phyloP scores from a whole-genome alignment of 371 early-diverging fungal genomes.

The Paraphysoderma sedebokerense region DNA sequence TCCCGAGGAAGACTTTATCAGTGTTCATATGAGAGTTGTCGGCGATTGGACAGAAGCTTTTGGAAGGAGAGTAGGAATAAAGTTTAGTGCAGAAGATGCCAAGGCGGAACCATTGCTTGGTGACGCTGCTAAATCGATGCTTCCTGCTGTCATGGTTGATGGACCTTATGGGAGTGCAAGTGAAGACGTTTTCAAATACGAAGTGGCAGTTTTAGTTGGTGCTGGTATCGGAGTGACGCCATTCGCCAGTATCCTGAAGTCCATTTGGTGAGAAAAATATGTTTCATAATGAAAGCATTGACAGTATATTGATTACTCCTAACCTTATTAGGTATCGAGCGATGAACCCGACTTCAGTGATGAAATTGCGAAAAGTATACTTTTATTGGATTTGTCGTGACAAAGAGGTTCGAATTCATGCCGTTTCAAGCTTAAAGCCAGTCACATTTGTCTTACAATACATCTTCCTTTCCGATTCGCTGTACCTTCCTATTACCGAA shows the following conservation, averaged over 20 bases:
- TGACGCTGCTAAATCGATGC: not conserved
- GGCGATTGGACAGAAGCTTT: slow-evolving; percentile 10
- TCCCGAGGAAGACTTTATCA: slow-evolving; percentile 5
- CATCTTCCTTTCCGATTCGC: not conserved
- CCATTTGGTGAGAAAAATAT: slow-evolving; percentile 32
- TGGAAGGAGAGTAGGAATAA: no score
- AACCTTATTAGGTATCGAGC: slow-evolving; percentile 2
- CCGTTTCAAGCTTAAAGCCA: slow-evolving; percentile 3
- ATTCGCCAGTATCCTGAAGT: slow-evolving; percentile 46
- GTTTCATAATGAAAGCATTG: slow-evolving; percentile 4
- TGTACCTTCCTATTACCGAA: no score
- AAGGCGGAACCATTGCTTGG: not conserved
- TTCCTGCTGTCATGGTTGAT: slow-evolving; percentile 57
- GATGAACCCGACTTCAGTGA: slow-evolving; percentile 13
- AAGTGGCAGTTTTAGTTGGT: slow-evolving; percentile 56
- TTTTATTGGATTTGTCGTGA: slow-evolving; percentile 50
- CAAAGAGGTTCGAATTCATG: slow-evolving; percentile 13
- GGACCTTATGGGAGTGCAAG: slow-evolving; percentile 74
- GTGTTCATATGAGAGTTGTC: slow-evolving; percentile 5
- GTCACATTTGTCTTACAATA: not conserved
- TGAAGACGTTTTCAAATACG: slow-evolving; percentile 73
- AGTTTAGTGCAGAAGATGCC: not conserved
- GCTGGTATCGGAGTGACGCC: slow-evolving; percentile 73
- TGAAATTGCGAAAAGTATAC: slow-evolving; percentile 28
- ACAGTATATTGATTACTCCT: not conserved